Base-by-base conservation (phyloP, 331 rosid species). In the Prunus yedoensis region DNA sequence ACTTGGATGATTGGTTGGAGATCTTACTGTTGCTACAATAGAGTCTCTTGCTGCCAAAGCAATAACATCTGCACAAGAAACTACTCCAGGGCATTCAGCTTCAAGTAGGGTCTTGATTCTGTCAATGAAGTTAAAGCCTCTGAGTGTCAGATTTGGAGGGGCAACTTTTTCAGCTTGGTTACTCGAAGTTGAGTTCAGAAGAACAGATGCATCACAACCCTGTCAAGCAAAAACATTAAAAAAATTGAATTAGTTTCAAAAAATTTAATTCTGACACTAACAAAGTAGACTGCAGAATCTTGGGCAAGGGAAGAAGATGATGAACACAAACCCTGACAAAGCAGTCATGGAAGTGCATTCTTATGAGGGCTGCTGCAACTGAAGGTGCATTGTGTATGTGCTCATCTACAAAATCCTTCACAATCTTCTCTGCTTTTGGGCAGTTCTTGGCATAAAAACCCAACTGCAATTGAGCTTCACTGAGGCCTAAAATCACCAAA, bases 191-290 rank as follows among this genome's bases (percentile, higher is more conserved):
- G 97, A 80, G 84, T 89, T 85, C 71, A 95, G 5, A 73, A 95
- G 97, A 45, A 95, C 74, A 20, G 99, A 95, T 15, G 74, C 99
- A 87, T 95, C 99, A 77, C 99, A 95, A 0, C 97, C 99, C 99
- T 95, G 78, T 73, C 21, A 64, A 80, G 51, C 52, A 18, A 59
- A 43, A 20, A 15, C 43, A 38, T 38, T 35, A 35, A 50, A 81
- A 46, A 10, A 52, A 20, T 76, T 8, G 16, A 11, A 18, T 28
- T 32, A 70, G 64, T 71, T 52, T 23, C 17, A 15, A n/a, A n/a
- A n/a, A n/a, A n/a, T n/a, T n/a, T n/a, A n/a, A n/a, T n/a, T n/a
- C n/a, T n/a, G 58, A 15, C 38, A 30, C 0, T 4, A 15, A 23
- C 23, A 23, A 23, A 62, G 68, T 30, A 14, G 17, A 16, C 5